phyloP scores from a whole-genome alignment of 1,284 basidiomycete species.

The Ustilago tritici region DNA sequence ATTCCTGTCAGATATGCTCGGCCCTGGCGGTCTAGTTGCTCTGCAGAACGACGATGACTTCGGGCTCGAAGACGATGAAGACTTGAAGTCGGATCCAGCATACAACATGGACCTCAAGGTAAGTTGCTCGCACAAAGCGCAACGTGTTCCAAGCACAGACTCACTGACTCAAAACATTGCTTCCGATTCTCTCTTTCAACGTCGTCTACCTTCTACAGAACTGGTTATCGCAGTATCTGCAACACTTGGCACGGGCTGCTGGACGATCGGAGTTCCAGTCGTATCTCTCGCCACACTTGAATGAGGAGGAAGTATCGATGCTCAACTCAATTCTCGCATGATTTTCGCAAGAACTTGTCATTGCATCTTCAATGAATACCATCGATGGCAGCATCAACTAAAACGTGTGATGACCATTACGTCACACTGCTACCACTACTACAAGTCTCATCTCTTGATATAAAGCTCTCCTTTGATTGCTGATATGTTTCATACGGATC shows the following conservation, averaged over 20 bases:
- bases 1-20: constrained; percentile 69
- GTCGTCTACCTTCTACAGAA: neutral
- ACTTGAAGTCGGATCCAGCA: constrained; percentile 85
- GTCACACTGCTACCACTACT: neutral
- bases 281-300: constrained; percentile 31
- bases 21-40: constrained; percentile 75
- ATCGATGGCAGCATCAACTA: neutral
- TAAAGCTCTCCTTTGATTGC: neutral
- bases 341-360: neutral
- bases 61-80: constrained; percentile 76
- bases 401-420: neutral
- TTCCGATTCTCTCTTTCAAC: neutral
- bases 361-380: neutral
- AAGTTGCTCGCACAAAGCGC: neutral
- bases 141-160: neutral
- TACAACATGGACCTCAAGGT: constrained; percentile 85
- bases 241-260: constrained; percentile 26
- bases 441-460: neutral
- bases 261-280: constrained; percentile 29
- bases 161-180: neutral
- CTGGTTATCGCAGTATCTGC: constrained; percentile 37
- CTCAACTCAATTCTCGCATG: constrained; percentile 31
- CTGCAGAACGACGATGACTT: constrained; percentile 74
- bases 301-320: constrained; percentile 34
- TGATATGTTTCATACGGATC: neutral